Percentiles rank a stretch among this genome's conserved stretches.
phyloP scores from a whole-genome alignment of 2,329 filamentous ascomycete genomes.

The Paraphaeosphaeria sporulosa region DNA sequence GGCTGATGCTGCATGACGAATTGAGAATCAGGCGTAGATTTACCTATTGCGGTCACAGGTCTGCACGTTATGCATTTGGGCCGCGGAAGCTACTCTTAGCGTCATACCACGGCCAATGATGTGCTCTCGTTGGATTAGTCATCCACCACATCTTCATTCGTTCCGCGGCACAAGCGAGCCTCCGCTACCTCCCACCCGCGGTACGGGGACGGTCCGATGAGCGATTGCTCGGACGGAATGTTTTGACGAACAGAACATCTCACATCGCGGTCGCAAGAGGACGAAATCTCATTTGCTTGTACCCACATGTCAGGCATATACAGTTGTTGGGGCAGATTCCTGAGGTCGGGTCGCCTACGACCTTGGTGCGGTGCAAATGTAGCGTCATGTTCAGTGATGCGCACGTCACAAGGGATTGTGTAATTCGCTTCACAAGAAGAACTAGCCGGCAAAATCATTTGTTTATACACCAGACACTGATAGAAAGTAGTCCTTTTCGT shows the following conservation, averaged over 20 bases:
- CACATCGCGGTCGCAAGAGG: too few species aligned
- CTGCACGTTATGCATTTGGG: conserved; percentile 1
- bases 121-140: neutral
- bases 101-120: neutral
- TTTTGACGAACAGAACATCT: neutral
- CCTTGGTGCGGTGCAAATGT: too few species aligned
- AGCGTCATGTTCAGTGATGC: too few species aligned
- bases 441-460: too few species aligned
- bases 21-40: neutral
- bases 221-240: neutral
- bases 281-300: too few species aligned
- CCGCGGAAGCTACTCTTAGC: neutral
- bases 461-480: too few species aligned
- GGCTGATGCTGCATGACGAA: neutral
- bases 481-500: too few species aligned
- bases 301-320: too few species aligned
- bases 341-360: too few species aligned
- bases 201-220: neutral
- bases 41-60: conserved; percentile 3
- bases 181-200: neutral
- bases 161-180: neutral
- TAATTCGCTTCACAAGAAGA: too few species aligned
- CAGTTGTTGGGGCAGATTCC: too few species aligned
- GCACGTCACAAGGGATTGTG: too few species aligned
- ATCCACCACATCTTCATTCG: neutral